Conservation (phyloP, 805 yeast species). For the Cyberlindnera amylophila region DNA sequence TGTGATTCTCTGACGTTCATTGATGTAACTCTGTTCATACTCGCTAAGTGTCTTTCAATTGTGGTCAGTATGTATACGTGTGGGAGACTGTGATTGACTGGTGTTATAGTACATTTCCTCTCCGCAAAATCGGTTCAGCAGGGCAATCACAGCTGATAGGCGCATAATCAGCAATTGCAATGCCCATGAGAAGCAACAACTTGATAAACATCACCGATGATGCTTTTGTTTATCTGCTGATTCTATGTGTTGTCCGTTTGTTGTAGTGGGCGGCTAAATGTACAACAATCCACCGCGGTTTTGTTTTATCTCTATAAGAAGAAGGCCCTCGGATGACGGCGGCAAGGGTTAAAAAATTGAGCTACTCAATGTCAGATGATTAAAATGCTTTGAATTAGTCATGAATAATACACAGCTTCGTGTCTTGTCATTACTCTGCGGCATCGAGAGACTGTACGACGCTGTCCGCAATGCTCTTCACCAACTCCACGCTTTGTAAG, state of each 20-base stretch:
- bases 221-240: background rate
- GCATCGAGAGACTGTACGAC: constrained; percentile 39
- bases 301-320: no score
- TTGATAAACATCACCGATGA: background rate
- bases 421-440: constrained; percentile 8
- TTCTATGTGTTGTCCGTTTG: no score
- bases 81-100: constrained; percentile 1
- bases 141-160: constrained; percentile 31
- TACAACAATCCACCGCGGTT: no score
- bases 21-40: constrained; percentile 28
- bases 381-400: background rate
- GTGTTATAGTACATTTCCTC: constrained; percentile 15
- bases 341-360: no score
- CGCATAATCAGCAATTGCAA: constrained; percentile 18
- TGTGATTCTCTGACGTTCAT: constrained; percentile 30
- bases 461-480: constrained; percentile 55
- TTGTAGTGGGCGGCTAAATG: background rate
- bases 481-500: constrained; percentile 51
- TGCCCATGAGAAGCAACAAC: background rate
- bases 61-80: background rate
- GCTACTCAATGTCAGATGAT: background rate
- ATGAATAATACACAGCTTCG: background rate
- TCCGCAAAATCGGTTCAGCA: constrained; percentile 12
- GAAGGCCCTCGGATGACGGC: no score
- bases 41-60: constrained; percentile 7